Conservation (phyloP, 345 rosid genomes). For the Pistacia integerrima region DNA sequence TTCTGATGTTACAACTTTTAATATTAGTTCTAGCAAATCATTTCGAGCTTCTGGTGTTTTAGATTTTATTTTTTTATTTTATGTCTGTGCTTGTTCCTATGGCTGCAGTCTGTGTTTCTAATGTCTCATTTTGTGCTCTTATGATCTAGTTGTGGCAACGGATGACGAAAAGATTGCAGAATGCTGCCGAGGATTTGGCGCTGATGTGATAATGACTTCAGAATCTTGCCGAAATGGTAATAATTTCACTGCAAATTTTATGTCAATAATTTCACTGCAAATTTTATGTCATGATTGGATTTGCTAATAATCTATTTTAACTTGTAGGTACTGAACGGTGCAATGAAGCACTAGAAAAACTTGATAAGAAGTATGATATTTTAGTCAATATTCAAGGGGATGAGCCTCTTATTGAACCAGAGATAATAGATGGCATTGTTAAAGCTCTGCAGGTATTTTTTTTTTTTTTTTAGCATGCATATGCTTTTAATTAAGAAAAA, state of each 20-base stretch:
- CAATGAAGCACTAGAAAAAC: constrained; percentile 82
- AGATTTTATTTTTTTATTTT: background rate
- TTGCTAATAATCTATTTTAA: constrained; percentile 16
- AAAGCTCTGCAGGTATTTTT: constrained; percentile 81
- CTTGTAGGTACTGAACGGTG: constrained; percentile 82
- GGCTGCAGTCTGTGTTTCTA: background rate
- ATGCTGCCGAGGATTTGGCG: constrained; percentile 94
- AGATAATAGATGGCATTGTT: constrained; percentile 91
- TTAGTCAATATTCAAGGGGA: constrained; percentile 97
- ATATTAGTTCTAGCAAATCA: background rate
- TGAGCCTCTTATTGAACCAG: constrained; percentile 96
- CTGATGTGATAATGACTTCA: constrained; percentile 95
- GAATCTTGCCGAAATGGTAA: constrained; percentile 94
- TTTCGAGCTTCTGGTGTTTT: background rate
- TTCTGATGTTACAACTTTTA: background rate
- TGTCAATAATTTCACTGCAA: too few relatives aligned
- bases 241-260: background rate
- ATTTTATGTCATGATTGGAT: background rate
- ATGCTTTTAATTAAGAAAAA: background rate
- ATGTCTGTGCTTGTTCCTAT: background rate
- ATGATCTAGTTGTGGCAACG: constrained; percentile 79
- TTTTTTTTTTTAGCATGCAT: background rate
- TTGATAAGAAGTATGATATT: constrained; percentile 82
- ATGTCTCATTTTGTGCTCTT: background rate
- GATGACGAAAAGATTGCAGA: constrained; percentile 92